A percentile compares a stretch with the other conserved stretches of the same genome.
Evolutionary conservation across 1,284 basidiomycete species (phyloP).

Genomic region (Apiotrichum veenhuisii): DNA sequence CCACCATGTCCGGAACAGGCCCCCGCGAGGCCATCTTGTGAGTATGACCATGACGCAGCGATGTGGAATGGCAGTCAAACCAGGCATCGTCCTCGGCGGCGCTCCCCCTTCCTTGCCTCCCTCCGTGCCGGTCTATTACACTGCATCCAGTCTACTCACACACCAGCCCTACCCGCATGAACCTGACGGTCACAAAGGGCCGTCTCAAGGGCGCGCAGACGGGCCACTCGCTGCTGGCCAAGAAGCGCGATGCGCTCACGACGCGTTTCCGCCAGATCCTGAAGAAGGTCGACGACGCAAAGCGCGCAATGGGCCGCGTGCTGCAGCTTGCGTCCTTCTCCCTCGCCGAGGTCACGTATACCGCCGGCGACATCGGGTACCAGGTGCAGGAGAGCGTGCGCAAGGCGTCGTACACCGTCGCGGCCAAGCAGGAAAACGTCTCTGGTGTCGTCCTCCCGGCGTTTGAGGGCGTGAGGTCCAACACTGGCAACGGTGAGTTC

Average conservation of each 20-base stretch:
- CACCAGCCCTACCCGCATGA: constrained; percentile 76
- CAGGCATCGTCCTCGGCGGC: too few species aligned
- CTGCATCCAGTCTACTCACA: neutral
- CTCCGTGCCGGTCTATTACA: too few species aligned
- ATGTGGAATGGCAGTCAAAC: too few species aligned
- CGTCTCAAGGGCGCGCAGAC: constrained; percentile 96
- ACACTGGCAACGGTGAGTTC: constrained; percentile 68
- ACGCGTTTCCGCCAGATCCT: constrained; percentile 87
- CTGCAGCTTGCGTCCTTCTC: constrained; percentile 99
- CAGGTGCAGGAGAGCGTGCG: constrained; percentile 68
- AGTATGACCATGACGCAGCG: constrained; percentile 22
- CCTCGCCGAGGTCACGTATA: constrained; percentile 96
- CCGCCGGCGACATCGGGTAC: constrained; percentile 95
- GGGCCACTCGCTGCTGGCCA: constrained; percentile 92
- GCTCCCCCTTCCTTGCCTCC: too few species aligned
- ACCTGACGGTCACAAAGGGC: constrained; percentile 86
- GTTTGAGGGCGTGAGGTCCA: constrained; percentile 79
- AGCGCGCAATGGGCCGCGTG: constrained; percentile 97
- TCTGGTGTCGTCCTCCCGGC: constrained; percentile 95
- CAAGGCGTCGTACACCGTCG: constrained; percentile 83
- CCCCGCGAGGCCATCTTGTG: constrained; percentile 82
- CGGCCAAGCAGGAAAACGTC: constrained; percentile 96
- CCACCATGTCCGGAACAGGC: constrained; percentile 77
- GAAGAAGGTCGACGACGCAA: constrained; percentile 93
- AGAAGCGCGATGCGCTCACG: constrained; percentile 93